These are phyloP conservation scores for Trypanosoma melophagium DNA, from an alignment of 208 protist species.

Conservation along the genomic window DNA sequence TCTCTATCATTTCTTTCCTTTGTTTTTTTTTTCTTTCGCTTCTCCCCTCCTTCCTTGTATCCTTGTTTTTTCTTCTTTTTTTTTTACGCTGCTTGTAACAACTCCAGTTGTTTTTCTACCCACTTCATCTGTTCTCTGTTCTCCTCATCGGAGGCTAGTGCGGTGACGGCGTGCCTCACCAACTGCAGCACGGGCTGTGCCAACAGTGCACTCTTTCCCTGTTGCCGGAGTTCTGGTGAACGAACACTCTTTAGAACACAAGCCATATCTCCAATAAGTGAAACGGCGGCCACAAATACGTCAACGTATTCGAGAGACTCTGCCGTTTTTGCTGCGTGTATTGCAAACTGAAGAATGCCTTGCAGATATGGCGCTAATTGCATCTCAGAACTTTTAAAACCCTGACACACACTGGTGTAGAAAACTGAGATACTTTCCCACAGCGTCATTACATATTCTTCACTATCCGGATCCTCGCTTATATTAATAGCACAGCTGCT, in stretches of 20 bases:
- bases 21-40: not conserved
- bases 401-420: slow-evolving; percentile 82
- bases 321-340: slow-evolving; percentile 40
- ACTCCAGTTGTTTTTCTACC: slow-evolving; percentile 56
- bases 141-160: slow-evolving; percentile 29
- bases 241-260: slow-evolving; percentile 51
- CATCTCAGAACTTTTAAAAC: slow-evolving; percentile 55
- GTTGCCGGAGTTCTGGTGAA: slow-evolving; percentile 44
- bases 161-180: slow-evolving; percentile 34
- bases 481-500: slow-evolving; percentile 64
- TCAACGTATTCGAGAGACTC: slow-evolving; percentile 51
- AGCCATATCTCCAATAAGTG: slow-evolving; percentile 85
- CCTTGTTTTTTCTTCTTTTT: slow-evolving; percentile 13
- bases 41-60: not conserved
- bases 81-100: slow-evolving; percentile 39
- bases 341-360: slow-evolving; percentile 65
- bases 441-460: slow-evolving; percentile 82
- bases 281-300: slow-evolving; percentile 57
- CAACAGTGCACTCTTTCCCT: slow-evolving; percentile 68
- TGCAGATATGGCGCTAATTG: slow-evolving; percentile 63
- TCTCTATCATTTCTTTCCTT: not conserved
- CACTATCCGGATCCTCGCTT: slow-evolving; percentile 62
- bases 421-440: slow-evolving; percentile 70
- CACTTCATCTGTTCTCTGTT: slow-evolving; percentile 66
- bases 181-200: slow-evolving; percentile 34